Evolutionary conservation across 768 basidiomycete genomes (phyloP).

Genomic region (Leucocoprinus leucothites): DNA sequence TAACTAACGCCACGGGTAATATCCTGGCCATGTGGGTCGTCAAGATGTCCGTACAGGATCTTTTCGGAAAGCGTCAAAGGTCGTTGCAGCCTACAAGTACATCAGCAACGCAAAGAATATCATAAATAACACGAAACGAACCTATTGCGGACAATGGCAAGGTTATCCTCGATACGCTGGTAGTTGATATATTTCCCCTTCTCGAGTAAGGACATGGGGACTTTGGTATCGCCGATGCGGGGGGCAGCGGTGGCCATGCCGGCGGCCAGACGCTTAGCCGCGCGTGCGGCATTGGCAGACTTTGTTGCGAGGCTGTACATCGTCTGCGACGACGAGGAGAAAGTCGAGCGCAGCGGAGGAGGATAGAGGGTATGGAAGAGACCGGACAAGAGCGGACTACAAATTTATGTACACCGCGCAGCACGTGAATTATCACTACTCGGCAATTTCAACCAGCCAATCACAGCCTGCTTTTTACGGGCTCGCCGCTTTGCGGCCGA

Average conservation of each 20-base stretch:
- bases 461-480: conserved; percentile 26
- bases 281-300: conserved; percentile 51
- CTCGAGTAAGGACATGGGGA: conserved; percentile 85
- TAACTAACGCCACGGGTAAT: conserved; percentile 91
- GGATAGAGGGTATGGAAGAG: conserved; percentile 28
- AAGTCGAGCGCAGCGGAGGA: conserved; percentile 26
- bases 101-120: conserved; percentile 6
- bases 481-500: conserved; percentile 18
- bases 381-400: conserved; percentile 29
- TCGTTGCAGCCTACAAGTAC: conserved; percentile 64
- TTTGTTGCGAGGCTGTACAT: conserved; percentile 61
- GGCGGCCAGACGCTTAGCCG: conserved; percentile 49
- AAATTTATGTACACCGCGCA: conserved; percentile 33
- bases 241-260: conserved; percentile 82
- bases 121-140: conserved; percentile 23
- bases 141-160: conserved; percentile 83
- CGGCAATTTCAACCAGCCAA: conserved; percentile 25
- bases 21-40: conserved; percentile 89
- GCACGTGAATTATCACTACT: conserved; percentile 34
- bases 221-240: conserved; percentile 87
- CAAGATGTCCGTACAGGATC: conserved; percentile 96
- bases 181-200: conserved; percentile 87
- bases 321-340: conserved; percentile 38
- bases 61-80: conserved; percentile 95
- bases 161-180: conserved; percentile 97